phyloP scores from a whole-genome alignment of 1,139 yeast genomes.

The Geotrichum bryndzae region DNA sequence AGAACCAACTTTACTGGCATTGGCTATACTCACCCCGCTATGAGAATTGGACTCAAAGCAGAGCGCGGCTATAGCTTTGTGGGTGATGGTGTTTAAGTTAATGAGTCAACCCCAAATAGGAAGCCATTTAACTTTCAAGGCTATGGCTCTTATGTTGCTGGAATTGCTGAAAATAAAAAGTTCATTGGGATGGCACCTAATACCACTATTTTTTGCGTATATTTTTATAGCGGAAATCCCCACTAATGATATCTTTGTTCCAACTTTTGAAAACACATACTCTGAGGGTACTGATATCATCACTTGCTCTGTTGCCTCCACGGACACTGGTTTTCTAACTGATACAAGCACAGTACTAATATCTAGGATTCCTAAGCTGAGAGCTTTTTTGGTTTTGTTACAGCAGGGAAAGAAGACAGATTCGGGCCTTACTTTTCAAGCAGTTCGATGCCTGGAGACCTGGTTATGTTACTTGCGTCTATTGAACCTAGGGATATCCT shows the following conservation, averaged over 20 bases:
- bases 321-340: constrained; percentile 18
- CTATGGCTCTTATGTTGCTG: constrained; percentile 26
- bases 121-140: constrained; percentile 25
- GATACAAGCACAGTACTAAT: constrained; percentile 22
- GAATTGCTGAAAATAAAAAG: constrained; percentile 20
- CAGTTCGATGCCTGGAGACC: constrained; percentile 14
- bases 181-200: constrained; percentile 25
- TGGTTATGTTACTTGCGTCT: constrained; percentile 11
- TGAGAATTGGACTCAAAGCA: constrained; percentile 22
- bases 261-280: constrained; percentile 22
- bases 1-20: constrained; percentile 22
- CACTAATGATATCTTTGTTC: constrained; percentile 22
- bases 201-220: constrained; percentile 24
- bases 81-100: constrained; percentile 19
- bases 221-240: constrained; percentile 24
- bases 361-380: constrained; percentile 20
- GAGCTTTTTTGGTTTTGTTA: constrained; percentile 22
- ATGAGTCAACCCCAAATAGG: constrained; percentile 13
- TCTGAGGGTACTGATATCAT: constrained; percentile 23
- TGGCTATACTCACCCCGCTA: constrained; percentile 19
- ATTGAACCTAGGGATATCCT: constrained; percentile 8
- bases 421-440: constrained; percentile 18
- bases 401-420: constrained; percentile 24
- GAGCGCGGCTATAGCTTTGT: constrained; percentile 23
- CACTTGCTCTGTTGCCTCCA: constrained; percentile 22